These are phyloP conservation scores for Saksenaea oblongispora DNA, from an alignment of 371 early-diverging fungal genomes.

Conservation along the genomic window DNA sequence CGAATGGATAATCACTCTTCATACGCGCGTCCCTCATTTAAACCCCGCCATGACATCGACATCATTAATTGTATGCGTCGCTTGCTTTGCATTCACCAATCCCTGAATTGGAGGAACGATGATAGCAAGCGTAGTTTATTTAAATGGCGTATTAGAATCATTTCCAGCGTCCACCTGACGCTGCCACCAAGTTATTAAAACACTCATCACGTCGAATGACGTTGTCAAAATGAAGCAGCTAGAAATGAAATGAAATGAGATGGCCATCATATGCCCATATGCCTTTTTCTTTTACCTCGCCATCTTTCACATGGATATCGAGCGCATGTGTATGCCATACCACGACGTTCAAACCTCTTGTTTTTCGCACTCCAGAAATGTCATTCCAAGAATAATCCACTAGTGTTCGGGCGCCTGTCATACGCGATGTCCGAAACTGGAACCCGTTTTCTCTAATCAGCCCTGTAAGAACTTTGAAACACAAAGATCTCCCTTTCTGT, in stretches of 20 bases:
- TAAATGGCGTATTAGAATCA: too few species aligned
- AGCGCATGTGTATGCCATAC: slow-evolving; percentile 43
- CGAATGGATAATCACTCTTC: background rate
- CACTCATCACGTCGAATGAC: slow-evolving; percentile 44
- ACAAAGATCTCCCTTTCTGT: background rate
- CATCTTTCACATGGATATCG: slow-evolving; percentile 27
- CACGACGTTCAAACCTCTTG: slow-evolving; percentile 35
- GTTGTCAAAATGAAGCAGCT: slow-evolving; percentile 38
- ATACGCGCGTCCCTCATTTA: slow-evolving; percentile 1
- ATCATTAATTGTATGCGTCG: too few species aligned
- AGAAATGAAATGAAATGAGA: background rate
- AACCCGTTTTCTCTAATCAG: slow-evolving; percentile 10
- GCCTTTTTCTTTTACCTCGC: slow-evolving; percentile 13
- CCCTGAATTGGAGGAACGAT: too few species aligned
- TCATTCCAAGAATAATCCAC: slow-evolving; percentile 36
- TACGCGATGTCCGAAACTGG: slow-evolving; percentile 40
- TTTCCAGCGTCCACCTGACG: slow-evolving; percentile 26
- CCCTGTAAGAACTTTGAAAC: background rate
- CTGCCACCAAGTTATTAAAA: slow-evolving; percentile 37
- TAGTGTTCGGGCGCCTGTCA: slow-evolving; percentile 34
- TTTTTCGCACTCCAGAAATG: slow-evolving; percentile 37
- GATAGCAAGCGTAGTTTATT: too few species aligned
- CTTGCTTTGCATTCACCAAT: too few species aligned
- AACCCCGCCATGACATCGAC: background rate
- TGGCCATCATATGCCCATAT: background rate